These are phyloP conservation scores for Botrytis deweyae DNA, from an alignment of 2,329 filamentous ascomycete genomes.

Conservation along the genomic window DNA sequence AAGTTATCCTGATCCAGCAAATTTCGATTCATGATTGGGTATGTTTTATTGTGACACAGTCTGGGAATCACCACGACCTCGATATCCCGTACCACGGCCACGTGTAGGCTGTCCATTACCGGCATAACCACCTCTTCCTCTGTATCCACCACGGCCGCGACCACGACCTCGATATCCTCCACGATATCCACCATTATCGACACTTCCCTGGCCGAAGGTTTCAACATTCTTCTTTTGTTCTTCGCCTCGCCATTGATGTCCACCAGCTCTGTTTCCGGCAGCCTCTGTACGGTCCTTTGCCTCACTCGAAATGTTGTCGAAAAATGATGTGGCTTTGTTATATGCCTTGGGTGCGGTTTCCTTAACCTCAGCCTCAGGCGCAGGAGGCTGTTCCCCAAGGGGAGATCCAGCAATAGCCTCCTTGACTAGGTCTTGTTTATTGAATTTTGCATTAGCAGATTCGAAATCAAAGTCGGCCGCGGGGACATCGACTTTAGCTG, in stretches of 20 bases:
- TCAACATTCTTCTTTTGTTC: conserved; percentile 96
- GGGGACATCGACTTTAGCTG: conserved; percentile 81
- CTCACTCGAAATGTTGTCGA: conserved; percentile 97
- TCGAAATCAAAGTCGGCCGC: conserved; percentile 92
- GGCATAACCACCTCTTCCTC: conserved; percentile 34
- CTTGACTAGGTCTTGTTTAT: conserved; percentile 80
- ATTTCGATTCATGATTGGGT: conserved; percentile 5
- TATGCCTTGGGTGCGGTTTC: conserved; percentile 57
- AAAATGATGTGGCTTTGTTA: conserved; percentile 88
- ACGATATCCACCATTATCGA: conserved; percentile 71
- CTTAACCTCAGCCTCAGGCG: conserved; percentile 39
- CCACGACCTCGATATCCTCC: conserved; percentile 78
- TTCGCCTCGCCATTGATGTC: conserved; percentile 85
- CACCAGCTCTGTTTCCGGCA: conserved; percentile 65
- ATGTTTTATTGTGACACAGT: conserved; percentile 29
- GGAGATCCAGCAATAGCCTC: conserved; percentile 84
- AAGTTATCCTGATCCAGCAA: conserved; percentile 27
- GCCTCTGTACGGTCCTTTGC: conserved; percentile 82
- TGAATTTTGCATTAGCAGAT: conserved; percentile 82
- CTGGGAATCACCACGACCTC: conserved; percentile 35
- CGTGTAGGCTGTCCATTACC: conserved; percentile 31
- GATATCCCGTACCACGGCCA: conserved; percentile 36
- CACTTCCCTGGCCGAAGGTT: conserved; percentile 94
- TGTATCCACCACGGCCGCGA: conserved; percentile 49
- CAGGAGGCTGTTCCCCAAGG: conserved; percentile 49